Evolutionary conservation across 148 eudicot species (phyloP).

Genomic region (Rhododendron kiyosumense): DNA sequence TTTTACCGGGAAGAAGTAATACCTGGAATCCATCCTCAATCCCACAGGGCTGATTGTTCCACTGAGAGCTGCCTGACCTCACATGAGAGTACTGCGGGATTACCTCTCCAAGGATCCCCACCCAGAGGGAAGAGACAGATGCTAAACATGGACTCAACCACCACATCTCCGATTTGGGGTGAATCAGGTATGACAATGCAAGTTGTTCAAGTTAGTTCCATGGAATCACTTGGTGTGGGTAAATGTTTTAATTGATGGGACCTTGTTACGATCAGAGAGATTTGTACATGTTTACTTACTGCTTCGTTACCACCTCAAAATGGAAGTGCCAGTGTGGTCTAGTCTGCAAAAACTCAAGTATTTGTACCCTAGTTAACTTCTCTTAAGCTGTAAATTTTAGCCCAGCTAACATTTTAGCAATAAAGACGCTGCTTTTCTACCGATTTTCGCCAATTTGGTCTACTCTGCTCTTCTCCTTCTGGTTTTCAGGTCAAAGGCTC

Average conservation of each 20-base stretch:
- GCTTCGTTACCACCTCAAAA: neutral
- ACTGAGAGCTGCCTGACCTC: conserved; percentile 47
- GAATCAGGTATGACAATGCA: conserved; percentile 20
- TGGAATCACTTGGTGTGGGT: conserved; percentile 18
- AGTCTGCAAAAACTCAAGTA: neutral
- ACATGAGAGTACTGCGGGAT: conserved; percentile 23
- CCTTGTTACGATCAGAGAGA: neutral
- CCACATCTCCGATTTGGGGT: conserved; percentile 22
- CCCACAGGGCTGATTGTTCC: conserved; percentile 34
- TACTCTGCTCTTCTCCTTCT: neutral
- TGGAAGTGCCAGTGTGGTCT: neutral
- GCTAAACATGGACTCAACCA: conserved; percentile 19
- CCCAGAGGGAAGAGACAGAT: conserved; percentile 18
- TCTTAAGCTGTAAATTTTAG: conserved; percentile 8
- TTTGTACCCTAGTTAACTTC: neutral
- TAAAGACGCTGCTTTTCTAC: neutral
- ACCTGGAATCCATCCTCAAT: conserved; percentile 22
- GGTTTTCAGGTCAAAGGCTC: neutral
- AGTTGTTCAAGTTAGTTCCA: conserved; percentile 18
- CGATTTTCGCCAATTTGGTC: neutral
- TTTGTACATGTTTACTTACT: neutral
- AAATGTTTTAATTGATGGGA: neutral
- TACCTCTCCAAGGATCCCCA: conserved; percentile 19
- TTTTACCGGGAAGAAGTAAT: conserved; percentile 18
- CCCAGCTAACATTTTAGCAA: neutral